A percentile compares a stretch with the other conserved stretches of the same genome.
phyloP scores from a whole-genome alignment of 805 yeast species.

The Wickerhamiella alocasiicola region DNA sequence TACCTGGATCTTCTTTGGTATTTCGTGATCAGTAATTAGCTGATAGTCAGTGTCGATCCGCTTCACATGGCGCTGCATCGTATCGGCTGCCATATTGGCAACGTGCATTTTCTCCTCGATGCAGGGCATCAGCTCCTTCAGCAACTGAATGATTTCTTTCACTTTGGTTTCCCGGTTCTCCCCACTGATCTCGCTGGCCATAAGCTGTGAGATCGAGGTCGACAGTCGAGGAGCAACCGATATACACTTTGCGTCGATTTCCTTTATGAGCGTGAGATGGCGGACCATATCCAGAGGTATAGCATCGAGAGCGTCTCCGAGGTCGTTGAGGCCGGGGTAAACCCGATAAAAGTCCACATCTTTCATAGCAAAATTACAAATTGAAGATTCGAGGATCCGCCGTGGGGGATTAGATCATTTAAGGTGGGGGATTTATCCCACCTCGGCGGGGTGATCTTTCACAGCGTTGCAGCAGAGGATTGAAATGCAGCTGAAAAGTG shows the following conservation, averaged over 20 bases:
- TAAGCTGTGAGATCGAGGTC: conserved; percentile 38
- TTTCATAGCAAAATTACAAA: no score
- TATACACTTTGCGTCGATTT: conserved; percentile 89
- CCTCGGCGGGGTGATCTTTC: no score
- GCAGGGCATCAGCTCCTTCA: conserved; percentile 73
- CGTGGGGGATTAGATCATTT: no score
- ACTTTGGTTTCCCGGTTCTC: conserved; percentile 25
- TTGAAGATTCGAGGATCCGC: no score
- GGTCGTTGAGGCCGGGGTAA: conserved; percentile 82
- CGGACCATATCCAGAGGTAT: conserved; percentile 72
- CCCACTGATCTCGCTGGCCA: conserved; percentile 28
- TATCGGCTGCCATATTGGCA: conserved; percentile 78
- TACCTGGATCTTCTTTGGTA: conserved; percentile 58
- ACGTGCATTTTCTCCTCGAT: conserved; percentile 96
- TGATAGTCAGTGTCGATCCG: conserved; percentile 75
- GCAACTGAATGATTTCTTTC: conserved; percentile 31
- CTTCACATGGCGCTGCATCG: conserved; percentile 50
- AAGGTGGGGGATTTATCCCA: no score
- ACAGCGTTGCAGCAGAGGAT: no score
- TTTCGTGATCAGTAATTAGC: conserved; percentile 58
- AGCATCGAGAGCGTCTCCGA: conserved; percentile 83
- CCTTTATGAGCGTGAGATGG: conserved; percentile 77
- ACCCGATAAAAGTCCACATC: conserved; percentile 1
- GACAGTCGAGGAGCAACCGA: conserved; percentile 57
- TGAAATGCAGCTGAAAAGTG: no score